Evolutionary conservation across 192 early-diverging fungal genomes (phyloP), one percentile per base, ranked within the genome.

Genomic region (Radiomyces spectabilis): DNA sequence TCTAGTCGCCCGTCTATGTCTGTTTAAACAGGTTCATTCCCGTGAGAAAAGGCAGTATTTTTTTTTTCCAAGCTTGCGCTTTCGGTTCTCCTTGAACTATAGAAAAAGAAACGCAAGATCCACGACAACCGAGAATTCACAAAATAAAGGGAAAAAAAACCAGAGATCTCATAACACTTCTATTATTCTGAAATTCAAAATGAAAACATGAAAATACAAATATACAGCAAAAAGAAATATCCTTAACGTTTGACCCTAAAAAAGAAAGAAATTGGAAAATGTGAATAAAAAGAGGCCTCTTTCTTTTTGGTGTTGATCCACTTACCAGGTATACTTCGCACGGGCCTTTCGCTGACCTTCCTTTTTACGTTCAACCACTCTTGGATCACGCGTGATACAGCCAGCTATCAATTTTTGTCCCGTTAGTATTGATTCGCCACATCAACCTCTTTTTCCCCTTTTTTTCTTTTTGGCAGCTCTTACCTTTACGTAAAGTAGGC

Each of bases 301-400:
- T 31, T 44, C 24, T 24, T 13, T 26, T 22, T 21, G 16, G 21
- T 30, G 19, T 27, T 27, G 5, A 13, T 15, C 3, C 26, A 31
- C 63, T 35, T 63, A 78, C 85, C 92, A 94, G 16, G 87, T 88
- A 70, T 87, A 88, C 74, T 84, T 86, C 69, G 89, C 89, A 60
- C 94, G 81, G n/a, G 93, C 91, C 76, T 89, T 90, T 22, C 86
- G 86, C 66, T 93, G 90, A 49, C 91, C 91, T 30, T 92, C 88
- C 88, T 97, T 97, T 72, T 97, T 97, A 55, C 93, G 81, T 69
- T 97, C 94, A 19, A 95, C 93, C 50, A 80, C 80, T 59, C 88
- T 78, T n/a, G 72, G 65, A 73, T 88, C 84, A 22, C 80, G 66
- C 5, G 61, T 63, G 33, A 89, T 68, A 29, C 79, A 71, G 0